phyloP scores from a whole-genome alignment of 345 rosid species.

The Trapa incisa region DNA sequence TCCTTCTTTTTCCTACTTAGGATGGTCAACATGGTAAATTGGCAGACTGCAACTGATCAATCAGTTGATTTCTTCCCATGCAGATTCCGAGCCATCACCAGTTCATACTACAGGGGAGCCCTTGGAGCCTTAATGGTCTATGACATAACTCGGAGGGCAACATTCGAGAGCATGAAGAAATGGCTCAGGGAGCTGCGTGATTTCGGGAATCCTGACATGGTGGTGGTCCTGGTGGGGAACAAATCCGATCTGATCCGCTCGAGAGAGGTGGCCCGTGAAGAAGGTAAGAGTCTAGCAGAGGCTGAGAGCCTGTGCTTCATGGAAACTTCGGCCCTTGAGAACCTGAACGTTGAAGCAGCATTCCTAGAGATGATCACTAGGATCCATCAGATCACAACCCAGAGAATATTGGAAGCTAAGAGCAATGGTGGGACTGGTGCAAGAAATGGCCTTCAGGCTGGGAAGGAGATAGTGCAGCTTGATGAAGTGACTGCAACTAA shows the following conservation, averaged over 20 bases:
- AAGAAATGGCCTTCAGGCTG: constrained; percentile 20
- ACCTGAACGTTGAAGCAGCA: constrained; percentile 62
- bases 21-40: too few relatives aligned
- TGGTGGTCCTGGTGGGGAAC: constrained; percentile 65
- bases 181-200: constrained; percentile 64
- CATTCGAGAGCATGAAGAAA: constrained; percentile 40
- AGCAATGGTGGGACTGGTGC: constrained; percentile 21
- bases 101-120: constrained; percentile 85
- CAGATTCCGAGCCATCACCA: constrained; percentile 88
- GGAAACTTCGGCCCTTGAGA: constrained; percentile 72
- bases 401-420: constrained; percentile 38
- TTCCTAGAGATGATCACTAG: constrained; percentile 48
- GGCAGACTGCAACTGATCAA: too few relatives aligned
- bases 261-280: constrained; percentile 48
- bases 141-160: constrained; percentile 52
- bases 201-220: constrained; percentile 38
- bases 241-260: constrained; percentile 41
- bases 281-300: constrained; percentile 49
- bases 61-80: not conserved
- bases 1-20: too few relatives aligned
- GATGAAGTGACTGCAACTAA: constrained; percentile 65
- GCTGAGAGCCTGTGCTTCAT: constrained; percentile 49
- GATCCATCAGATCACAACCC: constrained; percentile 38
- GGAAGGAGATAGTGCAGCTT: constrained; percentile 38
- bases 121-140: constrained; percentile 66